Evolutionary conservation across 2,329 filamentous ascomycete genomes (phyloP).

Genomic region (Clonostachys rhizophaga): DNA sequence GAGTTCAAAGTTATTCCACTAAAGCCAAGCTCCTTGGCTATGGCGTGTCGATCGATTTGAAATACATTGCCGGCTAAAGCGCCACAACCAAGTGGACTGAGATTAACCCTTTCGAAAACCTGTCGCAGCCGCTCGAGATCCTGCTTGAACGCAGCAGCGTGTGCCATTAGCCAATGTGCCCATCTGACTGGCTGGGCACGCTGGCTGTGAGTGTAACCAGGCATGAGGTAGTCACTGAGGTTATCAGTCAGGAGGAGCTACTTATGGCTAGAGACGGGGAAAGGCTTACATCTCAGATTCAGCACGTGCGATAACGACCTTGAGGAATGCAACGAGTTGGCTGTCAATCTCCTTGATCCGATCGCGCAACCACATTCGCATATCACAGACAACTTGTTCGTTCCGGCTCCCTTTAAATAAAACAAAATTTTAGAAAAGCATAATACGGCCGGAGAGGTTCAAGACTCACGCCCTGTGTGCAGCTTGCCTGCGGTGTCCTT

Average conservation of each 20-base stretch:
- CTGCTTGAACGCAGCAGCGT: constrained; percentile 11
- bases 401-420: constrained; percentile 45
- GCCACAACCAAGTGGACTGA: constrained; percentile 16
- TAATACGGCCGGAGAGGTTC: too few relatives aligned
- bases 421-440: too few relatives aligned
- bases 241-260: constrained; percentile 7
- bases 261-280: background rate
- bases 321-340: constrained; percentile 14
- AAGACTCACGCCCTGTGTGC: constrained; percentile 52
- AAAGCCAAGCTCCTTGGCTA: constrained; percentile 63
- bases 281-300: constrained; percentile 14
- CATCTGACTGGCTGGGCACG: constrained; percentile 15
- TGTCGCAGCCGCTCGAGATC: constrained; percentile 16
- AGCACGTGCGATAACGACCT: constrained; percentile 12
- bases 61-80: constrained; percentile 20
- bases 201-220: constrained; percentile 18
- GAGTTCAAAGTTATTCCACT: constrained; percentile 65
- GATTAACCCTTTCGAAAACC: constrained; percentile 13
- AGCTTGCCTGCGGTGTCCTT: constrained; percentile 67
- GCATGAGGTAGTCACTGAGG: constrained; percentile 16
- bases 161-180: constrained; percentile 13
- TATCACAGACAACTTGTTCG: constrained; percentile 69
- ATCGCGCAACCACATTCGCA: constrained; percentile 57
- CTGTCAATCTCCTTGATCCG: constrained; percentile 13
- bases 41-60: constrained; percentile 19